These are phyloP conservation scores for Termitomyces sp. DNA, from an alignment of 768 basidiomycete genomes.

Conservation along the genomic window DNA sequence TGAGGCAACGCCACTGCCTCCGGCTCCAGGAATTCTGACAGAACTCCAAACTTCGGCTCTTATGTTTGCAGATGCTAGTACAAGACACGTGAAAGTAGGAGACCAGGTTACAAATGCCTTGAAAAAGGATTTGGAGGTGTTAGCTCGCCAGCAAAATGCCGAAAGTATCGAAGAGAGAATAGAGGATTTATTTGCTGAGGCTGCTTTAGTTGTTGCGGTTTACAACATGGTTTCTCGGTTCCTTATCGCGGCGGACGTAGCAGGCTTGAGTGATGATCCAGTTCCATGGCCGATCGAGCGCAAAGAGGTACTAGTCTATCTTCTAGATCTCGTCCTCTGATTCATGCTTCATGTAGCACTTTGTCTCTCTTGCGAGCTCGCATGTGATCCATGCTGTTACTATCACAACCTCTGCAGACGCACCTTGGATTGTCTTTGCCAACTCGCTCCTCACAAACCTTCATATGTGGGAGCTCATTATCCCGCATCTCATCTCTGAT, in stretches of 20 bases:
- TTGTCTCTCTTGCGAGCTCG: conserved; percentile 27
- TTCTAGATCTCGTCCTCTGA: not conserved
- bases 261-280: conserved; percentile 39
- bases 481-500: conserved; percentile 33
- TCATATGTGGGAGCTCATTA: conserved; percentile 41
- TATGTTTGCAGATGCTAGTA: conserved; percentile 56
- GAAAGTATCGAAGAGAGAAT: conserved; percentile 23
- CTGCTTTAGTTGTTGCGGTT: conserved; percentile 42
- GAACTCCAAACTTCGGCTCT: conserved; percentile 48
- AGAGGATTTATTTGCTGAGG: conserved; percentile 51
- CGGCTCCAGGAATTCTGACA: conserved; percentile 34
- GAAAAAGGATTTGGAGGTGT: conserved; percentile 29
- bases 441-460: conserved; percentile 47
- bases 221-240: conserved; percentile 75
- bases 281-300: conserved; percentile 48
- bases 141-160: conserved; percentile 14
- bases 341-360: conserved; percentile 25
- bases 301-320: conserved; percentile 29
- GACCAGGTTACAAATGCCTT: conserved; percentile 34
- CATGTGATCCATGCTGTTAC: conserved; percentile 40
- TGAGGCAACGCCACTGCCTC: conserved; percentile 33
- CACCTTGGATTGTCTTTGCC: conserved; percentile 46
- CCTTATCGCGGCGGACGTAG: conserved; percentile 56
- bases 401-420: conserved; percentile 29
- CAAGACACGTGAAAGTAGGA: conserved; percentile 40